Evolutionary conservation across 2,329 filamentous ascomycete species (phyloP).

Genomic region (Elsinoe batatas): DNA sequence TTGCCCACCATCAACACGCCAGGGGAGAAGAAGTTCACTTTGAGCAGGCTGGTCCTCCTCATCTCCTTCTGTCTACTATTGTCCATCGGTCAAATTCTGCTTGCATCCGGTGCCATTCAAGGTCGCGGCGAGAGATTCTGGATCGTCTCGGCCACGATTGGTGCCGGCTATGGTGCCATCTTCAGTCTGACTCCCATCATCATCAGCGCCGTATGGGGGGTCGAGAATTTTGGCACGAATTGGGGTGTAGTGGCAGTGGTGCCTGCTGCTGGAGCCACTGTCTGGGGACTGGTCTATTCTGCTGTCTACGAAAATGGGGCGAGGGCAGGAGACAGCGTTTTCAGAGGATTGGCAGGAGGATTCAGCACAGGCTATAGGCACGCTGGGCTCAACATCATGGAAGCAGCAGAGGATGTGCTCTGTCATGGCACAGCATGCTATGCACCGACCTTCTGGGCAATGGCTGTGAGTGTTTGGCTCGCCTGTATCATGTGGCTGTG

Average conservation of each 20-base stretch:
- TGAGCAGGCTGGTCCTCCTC: conserved; percentile 75
- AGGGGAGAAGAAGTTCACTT: conserved; percentile 35
- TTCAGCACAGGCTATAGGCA: conserved; percentile 13
- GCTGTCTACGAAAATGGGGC: conserved; percentile 64
- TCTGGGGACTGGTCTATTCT: conserved; percentile 88
- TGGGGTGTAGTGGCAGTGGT: conserved; percentile 93
- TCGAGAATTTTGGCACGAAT: conserved; percentile 97
- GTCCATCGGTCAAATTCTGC: conserved; percentile 61
- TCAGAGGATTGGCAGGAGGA: conserved; percentile 27
- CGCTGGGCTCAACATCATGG: conserved; percentile 35
- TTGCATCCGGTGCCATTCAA: conserved; percentile 67
- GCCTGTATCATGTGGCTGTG: conserved; percentile 62
- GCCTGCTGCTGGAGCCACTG: conserved; percentile 74
- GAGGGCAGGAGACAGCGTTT: conserved; percentile 27
- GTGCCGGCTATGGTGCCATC: conserved; percentile 83
- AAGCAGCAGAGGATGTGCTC: conserved; percentile 40
- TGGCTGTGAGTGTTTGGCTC: conserved; percentile 68
- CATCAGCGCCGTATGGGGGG: conserved; percentile 94
- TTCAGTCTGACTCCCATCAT: conserved; percentile 88
- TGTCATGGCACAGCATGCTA: conserved; percentile 82
- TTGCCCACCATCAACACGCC: conserved; percentile 20
- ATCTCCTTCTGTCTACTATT: conserved; percentile 64
- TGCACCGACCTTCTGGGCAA: conserved; percentile 72
- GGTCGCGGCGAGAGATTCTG: conserved; percentile 71
- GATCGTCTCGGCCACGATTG: conserved; percentile 72